A percentile compares a stretch with the other conserved stretches of the same genome.
These are phyloP conservation scores for Phytophthora citricola DNA, from an alignment of 352 stramenopile species.

Conservation along the genomic window DNA sequence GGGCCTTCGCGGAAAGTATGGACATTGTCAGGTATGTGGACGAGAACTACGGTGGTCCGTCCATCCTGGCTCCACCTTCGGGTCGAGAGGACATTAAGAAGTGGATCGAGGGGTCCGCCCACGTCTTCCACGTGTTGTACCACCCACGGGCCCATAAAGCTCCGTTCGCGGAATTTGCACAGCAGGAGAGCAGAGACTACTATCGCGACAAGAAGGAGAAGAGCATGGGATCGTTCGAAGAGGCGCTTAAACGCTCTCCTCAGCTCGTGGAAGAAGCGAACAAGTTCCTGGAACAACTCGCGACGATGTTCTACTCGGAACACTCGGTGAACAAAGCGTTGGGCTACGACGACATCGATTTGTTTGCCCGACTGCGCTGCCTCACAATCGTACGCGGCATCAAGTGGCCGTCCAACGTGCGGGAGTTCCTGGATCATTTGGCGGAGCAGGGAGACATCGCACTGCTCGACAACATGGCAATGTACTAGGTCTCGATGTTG, in stretches of 20 bases:
- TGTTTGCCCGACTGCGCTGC: slow-evolving; percentile 52
- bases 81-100: slow-evolving; percentile 48
- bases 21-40: slow-evolving; percentile 67
- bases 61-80: slow-evolving; percentile 25
- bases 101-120: slow-evolving; percentile 55
- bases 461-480: slow-evolving; percentile 50
- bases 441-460: slow-evolving; percentile 44
- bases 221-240: slow-evolving; percentile 48
- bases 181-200: slow-evolving; percentile 50
- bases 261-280: slow-evolving; percentile 49
- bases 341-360: slow-evolving; percentile 65
- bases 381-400: slow-evolving; percentile 59
- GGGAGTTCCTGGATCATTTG: slow-evolving; percentile 55
- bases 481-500: slow-evolving; percentile 13
- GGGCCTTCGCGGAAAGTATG: slow-evolving; percentile 52
- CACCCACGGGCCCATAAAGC: slow-evolving; percentile 56
- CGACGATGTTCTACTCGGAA: slow-evolving; percentile 47
- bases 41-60: slow-evolving; percentile 41
- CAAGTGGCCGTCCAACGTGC: slow-evolving; percentile 52
- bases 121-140: slow-evolving; percentile 50
- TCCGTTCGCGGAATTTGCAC: slow-evolving; percentile 53
- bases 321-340: slow-evolving; percentile 52
- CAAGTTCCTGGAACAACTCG: slow-evolving; percentile 38
- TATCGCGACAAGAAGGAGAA: slow-evolving; percentile 69
- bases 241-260: slow-evolving; percentile 49